phyloP scores from a whole-genome alignment of 164 flowering plant species.

The Vitis rotundifolia region DNA sequence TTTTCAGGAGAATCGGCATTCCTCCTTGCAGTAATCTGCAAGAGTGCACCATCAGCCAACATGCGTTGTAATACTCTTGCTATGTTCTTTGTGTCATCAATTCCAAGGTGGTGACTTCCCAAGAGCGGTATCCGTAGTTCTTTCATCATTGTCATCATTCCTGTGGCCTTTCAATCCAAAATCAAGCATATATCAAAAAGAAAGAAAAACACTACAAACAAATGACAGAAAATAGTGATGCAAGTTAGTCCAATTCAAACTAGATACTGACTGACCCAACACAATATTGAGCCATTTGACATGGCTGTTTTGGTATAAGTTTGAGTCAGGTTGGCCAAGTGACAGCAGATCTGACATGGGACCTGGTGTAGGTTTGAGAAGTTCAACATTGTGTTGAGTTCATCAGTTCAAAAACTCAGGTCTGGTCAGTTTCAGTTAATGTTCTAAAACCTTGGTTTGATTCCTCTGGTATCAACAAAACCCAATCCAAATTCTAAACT shows the following conservation, averaged over 20 bases:
- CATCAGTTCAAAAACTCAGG: neutral
- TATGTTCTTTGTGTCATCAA: constrained; percentile 92
- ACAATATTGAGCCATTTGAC: neutral
- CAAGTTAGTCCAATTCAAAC: neutral
- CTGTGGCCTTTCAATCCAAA: constrained; percentile 62
- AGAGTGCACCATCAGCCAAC: constrained; percentile 80
- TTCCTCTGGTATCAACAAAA: neutral
- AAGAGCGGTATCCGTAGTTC: constrained; percentile 54
- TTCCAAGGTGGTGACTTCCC: constrained; percentile 97
- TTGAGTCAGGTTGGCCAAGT: neutral
- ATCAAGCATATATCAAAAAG: neutral
- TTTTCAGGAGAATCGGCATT: constrained; percentile 33
- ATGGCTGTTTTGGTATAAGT: neutral
- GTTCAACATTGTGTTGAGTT: too few species aligned
- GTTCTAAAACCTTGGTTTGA: neutral
- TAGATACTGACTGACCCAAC: neutral
- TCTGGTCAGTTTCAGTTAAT: neutral
- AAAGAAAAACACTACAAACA: neutral
- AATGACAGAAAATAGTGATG: neutral
- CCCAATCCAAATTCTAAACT: neutral
- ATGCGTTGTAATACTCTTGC: constrained; percentile 77
- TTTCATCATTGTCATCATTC: constrained; percentile 91
- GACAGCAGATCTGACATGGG: neutral
- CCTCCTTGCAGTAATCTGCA: constrained; percentile 81
- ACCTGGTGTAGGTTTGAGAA: too few species aligned